Conservation (phyloP, 257 asterid species). For the Scutellaria galericulata region DNA sequence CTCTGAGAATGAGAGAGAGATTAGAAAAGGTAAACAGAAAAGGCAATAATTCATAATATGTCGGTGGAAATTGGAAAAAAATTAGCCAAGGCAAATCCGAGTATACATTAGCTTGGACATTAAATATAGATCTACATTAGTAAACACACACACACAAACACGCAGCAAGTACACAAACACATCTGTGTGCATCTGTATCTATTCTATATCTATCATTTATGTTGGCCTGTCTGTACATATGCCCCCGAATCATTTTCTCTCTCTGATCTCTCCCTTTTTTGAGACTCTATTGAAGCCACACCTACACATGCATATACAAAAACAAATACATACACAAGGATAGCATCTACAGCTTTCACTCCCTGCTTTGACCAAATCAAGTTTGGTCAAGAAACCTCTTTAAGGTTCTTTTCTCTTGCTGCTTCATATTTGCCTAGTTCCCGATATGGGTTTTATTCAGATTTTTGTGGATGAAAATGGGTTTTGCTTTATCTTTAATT, state of each 20-base stretch:
- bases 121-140: slow-evolving; percentile 41
- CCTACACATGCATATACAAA: slow-evolving; percentile 36
- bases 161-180: slow-evolving; percentile 31
- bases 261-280: slow-evolving; percentile 39
- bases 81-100: slow-evolving; percentile 18
- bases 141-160: slow-evolving; percentile 3
- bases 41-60: slow-evolving; percentile 35
- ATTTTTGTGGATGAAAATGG: slow-evolving; percentile 33
- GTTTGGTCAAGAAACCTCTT: slow-evolving; percentile 47
- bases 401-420: slow-evolving; percentile 42
- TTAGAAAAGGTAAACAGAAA: slow-evolving; percentile 1
- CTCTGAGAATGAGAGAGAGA: background rate
- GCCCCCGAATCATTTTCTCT: slow-evolving; percentile 43
- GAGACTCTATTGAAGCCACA: slow-evolving; percentile 40
- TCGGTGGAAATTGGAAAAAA: slow-evolving; percentile 47
- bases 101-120: slow-evolving; percentile 28
- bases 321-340: slow-evolving; percentile 39
- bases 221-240: slow-evolving; percentile 41
- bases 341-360: slow-evolving; percentile 43
- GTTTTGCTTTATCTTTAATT: slow-evolving; percentile 19
- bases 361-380: slow-evolving; percentile 54
- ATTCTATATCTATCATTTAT: slow-evolving; percentile 41
- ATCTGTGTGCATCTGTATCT: slow-evolving; percentile 42
- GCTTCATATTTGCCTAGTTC: slow-evolving; percentile 41
- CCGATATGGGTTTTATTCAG: slow-evolving; percentile 41